Conservation (phyloP, 108 stramenopile genomes). For the Schizochytrium sp. region DNA sequence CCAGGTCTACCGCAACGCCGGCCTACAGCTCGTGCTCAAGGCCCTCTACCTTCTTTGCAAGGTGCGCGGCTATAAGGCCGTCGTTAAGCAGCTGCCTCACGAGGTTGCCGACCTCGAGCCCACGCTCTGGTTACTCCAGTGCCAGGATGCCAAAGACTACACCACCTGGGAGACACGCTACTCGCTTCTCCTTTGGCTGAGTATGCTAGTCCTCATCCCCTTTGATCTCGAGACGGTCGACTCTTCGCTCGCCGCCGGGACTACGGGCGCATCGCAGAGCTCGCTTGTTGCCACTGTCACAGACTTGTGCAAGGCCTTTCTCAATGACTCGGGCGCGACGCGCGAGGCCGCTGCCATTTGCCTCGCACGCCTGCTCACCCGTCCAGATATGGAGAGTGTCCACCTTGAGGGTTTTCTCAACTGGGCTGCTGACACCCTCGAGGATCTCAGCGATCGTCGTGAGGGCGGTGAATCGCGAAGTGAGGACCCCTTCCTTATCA, state of each 20-base stretch:
- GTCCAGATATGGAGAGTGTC: constrained; percentile 77
- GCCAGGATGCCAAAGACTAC: constrained; percentile 43
- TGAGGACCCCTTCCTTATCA: constrained; percentile 43
- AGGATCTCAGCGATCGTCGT: background rate
- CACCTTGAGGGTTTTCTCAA: constrained; percentile 58
- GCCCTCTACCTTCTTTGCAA: constrained; percentile 79
- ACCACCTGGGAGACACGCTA: constrained; percentile 82
- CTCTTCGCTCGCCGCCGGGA: constrained; percentile 29
- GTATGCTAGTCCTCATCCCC: constrained; percentile 81
- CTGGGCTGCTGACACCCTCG: constrained; percentile 45
- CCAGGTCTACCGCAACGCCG: constrained; percentile 31
- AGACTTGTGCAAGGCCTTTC: constrained; percentile 42
- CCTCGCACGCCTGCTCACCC: constrained; percentile 71
- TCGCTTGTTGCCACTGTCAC: constrained; percentile 55
- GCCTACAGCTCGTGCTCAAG: constrained; percentile 56
- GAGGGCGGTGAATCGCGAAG: background rate
- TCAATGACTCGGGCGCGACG: constrained; percentile 74
- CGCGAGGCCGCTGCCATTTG: constrained; percentile 81
- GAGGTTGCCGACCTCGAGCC: constrained; percentile 80
- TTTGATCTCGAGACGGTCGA: constrained; percentile 79
- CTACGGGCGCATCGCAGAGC: background rate
- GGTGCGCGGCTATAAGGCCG: constrained; percentile 76
- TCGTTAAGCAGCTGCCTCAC: constrained; percentile 78
- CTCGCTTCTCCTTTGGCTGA: constrained; percentile 88
- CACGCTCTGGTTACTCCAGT: constrained; percentile 55